These are phyloP conservation scores for Xylaria intraflava DNA, from an alignment of 495 filamentous ascomycete species.

Conservation along the genomic window DNA sequence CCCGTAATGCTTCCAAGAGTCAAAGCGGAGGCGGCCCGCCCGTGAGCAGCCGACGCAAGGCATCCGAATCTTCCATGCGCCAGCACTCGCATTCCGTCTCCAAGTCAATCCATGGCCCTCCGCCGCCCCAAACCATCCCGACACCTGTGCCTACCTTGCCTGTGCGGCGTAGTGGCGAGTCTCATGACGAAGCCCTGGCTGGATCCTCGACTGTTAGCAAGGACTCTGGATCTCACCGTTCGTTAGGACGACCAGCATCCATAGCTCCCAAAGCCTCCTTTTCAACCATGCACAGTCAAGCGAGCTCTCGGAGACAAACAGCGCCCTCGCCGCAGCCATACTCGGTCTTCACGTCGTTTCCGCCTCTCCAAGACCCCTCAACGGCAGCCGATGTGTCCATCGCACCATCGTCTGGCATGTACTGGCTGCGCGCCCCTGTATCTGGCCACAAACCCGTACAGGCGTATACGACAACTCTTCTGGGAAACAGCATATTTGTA, in stretches of 20 bases:
- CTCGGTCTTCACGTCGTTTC: constrained; percentile 39
- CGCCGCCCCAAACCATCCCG: constrained; percentile 16
- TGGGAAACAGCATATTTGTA: constrained; percentile 56
- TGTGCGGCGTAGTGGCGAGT: constrained; percentile 17
- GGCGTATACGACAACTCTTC: constrained; percentile 56
- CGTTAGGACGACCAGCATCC: constrained; percentile 42
- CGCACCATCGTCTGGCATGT: constrained; percentile 62
- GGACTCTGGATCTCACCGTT: constrained; percentile 26
- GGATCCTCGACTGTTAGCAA: constrained; percentile 35
- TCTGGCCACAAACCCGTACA: constrained; percentile 55
- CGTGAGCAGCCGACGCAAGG: constrained; percentile 32
- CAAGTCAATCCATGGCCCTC: constrained; percentile 25
- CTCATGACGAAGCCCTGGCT: constrained; percentile 31
- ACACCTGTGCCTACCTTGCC: constrained; percentile 22
- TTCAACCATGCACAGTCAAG: constrained; percentile 13
- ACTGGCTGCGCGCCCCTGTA: constrained; percentile 55
- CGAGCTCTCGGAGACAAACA: constrained; percentile 21
- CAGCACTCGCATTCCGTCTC: constrained; percentile 43
- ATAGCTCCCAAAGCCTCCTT: constrained; percentile 38
- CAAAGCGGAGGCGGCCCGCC: constrained; percentile 15
- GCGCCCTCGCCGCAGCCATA: constrained; percentile 25
- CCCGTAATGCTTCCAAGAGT: constrained; percentile 45
- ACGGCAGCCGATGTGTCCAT: constrained; percentile 51
- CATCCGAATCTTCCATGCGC: constrained; percentile 43
- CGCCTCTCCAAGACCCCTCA: constrained; percentile 49